Evolutionary conservation across 306 rosid species (phyloP).

Genomic region (Medicago arabica): DNA sequence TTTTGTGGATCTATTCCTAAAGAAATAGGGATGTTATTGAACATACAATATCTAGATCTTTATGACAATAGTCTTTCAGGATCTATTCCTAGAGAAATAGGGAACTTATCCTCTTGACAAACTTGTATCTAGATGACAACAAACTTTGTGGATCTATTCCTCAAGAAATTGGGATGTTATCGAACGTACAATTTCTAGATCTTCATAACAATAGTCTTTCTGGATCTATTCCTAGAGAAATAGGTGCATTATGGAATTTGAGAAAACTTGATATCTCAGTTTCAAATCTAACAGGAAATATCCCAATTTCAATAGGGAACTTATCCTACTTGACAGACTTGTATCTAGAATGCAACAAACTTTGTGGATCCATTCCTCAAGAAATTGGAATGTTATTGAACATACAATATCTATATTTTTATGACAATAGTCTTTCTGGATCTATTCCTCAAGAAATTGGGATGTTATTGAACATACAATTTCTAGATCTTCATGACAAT

Average conservation of each 20-base stretch:
- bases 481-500: rapidly evolving
- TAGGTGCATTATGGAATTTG: background rate
- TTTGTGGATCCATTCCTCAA: background rate
- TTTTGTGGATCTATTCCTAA: background rate
- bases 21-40: background rate
- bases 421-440: background rate
- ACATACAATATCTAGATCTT: background rate
- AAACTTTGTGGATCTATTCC: no score
- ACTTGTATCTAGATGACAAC: background rate
- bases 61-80: background rate
- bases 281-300: background rate
- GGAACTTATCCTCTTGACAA: no score
- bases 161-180: no score
- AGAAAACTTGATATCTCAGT: background rate
- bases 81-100: background rate
- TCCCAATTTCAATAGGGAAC: background rate
- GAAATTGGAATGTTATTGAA: background rate
- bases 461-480: background rate
- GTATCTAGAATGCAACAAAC: background rate
- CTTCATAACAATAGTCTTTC: no score
- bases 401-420: rapidly evolving
- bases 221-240: background rate
- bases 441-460: background rate
- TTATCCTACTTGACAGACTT: background rate
- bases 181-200: no score